These are phyloP conservation scores for Fusarium sp. DNA, from an alignment of 2,329 filamentous ascomycete species.

Conservation along the genomic window DNA sequence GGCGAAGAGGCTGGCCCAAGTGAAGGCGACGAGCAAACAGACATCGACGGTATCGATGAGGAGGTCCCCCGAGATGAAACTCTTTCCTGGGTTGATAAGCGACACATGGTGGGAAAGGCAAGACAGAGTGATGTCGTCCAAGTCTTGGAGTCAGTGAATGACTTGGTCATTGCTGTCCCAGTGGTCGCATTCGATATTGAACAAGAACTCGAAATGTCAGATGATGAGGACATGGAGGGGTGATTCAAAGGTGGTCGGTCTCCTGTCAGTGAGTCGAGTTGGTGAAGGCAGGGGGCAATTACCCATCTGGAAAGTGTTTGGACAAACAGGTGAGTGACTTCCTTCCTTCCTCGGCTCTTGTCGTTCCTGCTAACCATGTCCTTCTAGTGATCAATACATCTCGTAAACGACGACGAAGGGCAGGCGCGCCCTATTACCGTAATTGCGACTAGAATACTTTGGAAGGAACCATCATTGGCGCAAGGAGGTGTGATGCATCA, in stretches of 20 bases:
- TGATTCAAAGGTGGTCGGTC: neutral
- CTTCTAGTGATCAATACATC: neutral
- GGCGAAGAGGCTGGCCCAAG: neutral
- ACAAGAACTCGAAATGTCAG: neutral
- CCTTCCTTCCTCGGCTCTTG: neutral
- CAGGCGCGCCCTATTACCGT: constrained; percentile 1
- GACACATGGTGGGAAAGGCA: neutral
- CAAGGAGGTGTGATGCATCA: constrained; percentile 14
- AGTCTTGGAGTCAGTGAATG: neutral
- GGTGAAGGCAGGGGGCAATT: neutral
- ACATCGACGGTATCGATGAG: neutral
- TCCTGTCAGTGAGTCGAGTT: neutral
- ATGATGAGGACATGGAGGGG: constrained; percentile 10
- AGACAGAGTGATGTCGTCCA: neutral
- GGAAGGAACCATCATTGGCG: neutral
- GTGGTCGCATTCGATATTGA: neutral
- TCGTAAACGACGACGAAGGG: constrained; percentile 13
- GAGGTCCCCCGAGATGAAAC: neutral
- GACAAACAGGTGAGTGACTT: neutral
- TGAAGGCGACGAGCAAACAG: neutral
- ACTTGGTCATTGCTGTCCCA: neutral
- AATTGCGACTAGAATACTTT: neutral
- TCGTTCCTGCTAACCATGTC: neutral
- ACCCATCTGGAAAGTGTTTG: neutral
- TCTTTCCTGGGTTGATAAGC: constrained; percentile 3